phyloP scores from a whole-genome alignment of 495 filamentous ascomycete species.

The Penicillium ucsense region DNA sequence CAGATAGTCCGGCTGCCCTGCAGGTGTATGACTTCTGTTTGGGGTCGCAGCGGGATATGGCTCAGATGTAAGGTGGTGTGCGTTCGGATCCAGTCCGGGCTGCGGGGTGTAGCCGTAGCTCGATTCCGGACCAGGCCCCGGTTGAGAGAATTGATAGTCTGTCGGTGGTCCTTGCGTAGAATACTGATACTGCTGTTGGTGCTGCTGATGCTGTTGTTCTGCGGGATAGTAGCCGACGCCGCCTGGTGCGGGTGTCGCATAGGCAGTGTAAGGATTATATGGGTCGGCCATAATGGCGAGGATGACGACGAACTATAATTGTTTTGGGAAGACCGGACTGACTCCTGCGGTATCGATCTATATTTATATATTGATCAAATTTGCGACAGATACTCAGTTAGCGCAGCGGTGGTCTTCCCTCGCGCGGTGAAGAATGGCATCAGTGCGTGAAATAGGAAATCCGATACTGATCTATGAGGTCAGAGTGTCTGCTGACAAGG shows the following conservation, averaged over 20 bases:
- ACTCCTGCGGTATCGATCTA: too few relatives aligned
- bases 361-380: too few relatives aligned
- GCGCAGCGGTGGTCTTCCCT: too few relatives aligned
- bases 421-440: too few relatives aligned
- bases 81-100: slow-evolving; percentile 7
- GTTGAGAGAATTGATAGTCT: background rate
- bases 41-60: slow-evolving; percentile 21
- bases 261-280: slow-evolving; percentile 35
- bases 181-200: background rate
- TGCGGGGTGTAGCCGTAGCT: slow-evolving; percentile 18
- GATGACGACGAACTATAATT: background rate
- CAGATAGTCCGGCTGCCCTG: slow-evolving; percentile 24
- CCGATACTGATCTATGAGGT: background rate
- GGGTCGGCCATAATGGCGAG: slow-evolving; percentile 36
- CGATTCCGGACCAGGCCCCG: slow-evolving; percentile 3
- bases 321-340: background rate
- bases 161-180: background rate
- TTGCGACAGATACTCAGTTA: too few relatives aligned
- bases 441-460: too few relatives aligned
- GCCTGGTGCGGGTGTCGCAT: slow-evolving; percentile 15
- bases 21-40: slow-evolving; percentile 29
- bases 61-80: slow-evolving; percentile 21
- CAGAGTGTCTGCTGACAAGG: slow-evolving; percentile 3
- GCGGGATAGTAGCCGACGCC: slow-evolving; percentile 22
- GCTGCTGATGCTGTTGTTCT: slow-evolving; percentile 9